Evolutionary conservation across 331 rosid genomes (phyloP), one percentile per base, ranked within the genome.

Genomic region (Malus hybrid): DNA sequence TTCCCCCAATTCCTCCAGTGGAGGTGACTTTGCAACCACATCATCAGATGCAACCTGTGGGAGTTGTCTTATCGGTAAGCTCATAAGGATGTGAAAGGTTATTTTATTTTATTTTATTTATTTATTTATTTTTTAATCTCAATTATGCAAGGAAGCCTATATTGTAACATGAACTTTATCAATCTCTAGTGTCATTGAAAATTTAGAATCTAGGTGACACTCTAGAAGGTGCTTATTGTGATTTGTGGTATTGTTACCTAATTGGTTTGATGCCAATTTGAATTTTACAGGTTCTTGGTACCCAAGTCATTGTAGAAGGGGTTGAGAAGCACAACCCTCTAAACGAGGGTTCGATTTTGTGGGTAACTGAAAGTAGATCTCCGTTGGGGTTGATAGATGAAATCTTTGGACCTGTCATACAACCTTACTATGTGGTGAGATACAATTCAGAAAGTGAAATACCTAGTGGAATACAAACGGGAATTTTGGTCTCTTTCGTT

Each of bases 321-420:
- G 71, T 65, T 54, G 91, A 90, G 87, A 87, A 87, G 79, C 98
- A 93, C 81, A 86, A 64, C 33, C 97, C 97, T 71, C 93, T 95
- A 32, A 85, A 76, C 11, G 99, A 90, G 68, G 99, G 97, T 52
- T 92, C 99, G 36, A 82, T 92, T 82, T 87, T 95, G 71, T 95
- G 97, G 99, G 72, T 92, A 71, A 90, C 97, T 8, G 91, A 89
- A 79, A 76, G 83, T 66, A 79, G 82, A 80, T 81, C 87, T 22
- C 96, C 97, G 2, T 72, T 95, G 65, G 97, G 99, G 64, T 75
- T 92, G 70, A 74, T 95, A 48, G 97, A 95, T 81, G 99, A 95
- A 77, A 90, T 95, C 65, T 95, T 95, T 75, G 99, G 99, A 63
- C 99, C 97, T 39, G 97, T 95, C 55, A 87, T 84, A 87, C 82